Conservation (phyloP, 2,329 filamentous ascomycete genomes). For the Phoma herbarum region DNA sequence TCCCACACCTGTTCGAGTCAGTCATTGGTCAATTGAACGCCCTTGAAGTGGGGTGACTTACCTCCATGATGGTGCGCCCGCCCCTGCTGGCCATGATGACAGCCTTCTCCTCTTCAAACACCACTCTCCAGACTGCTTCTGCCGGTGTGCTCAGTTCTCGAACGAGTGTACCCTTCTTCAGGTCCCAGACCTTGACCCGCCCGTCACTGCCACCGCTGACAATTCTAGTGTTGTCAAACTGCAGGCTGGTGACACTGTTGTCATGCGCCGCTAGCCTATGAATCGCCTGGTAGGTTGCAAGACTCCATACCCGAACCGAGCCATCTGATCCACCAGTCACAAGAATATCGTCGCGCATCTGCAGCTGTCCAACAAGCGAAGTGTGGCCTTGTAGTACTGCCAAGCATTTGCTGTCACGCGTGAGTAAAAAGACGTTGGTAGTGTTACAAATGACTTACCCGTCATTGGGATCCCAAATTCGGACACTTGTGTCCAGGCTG, state of each 20-base stretch:
- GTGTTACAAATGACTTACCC: constrained; percentile 66
- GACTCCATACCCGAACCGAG: constrained; percentile 94
- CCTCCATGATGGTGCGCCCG: constrained; percentile 96
- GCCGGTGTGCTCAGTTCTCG: constrained; percentile 90
- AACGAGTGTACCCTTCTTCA: constrained; percentile 89
- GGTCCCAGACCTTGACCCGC: constrained; percentile 98
- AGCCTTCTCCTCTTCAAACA: constrained; percentile 98
- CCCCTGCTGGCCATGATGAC: constrained; percentile 91
- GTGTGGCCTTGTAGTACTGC: constrained; percentile 97
- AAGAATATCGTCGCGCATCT: constrained; percentile 92
- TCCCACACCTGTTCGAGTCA: constrained; percentile 79
- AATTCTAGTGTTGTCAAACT: constrained; percentile 95
- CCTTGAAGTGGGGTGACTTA: constrained; percentile 56
- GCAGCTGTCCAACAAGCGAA: constrained; percentile 92
- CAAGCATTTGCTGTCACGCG: constrained; percentile 68
- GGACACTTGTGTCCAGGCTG: constrained; percentile 93
- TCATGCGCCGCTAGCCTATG: constrained; percentile 96
- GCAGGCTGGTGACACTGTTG: constrained; percentile 96
- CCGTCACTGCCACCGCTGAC: constrained; percentile 97
- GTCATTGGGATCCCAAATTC: constrained; percentile 93
- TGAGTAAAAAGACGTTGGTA: constrained; percentile 22
- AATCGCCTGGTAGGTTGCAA: constrained; percentile 89
- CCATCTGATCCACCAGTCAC: constrained; percentile 97
- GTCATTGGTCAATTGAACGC: constrained; percentile 7
- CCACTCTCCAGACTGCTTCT: constrained; percentile 96